phyloP scores from a whole-genome alignment of 2,329 filamentous ascomycete species.

The Talaromyces marneffei region DNA sequence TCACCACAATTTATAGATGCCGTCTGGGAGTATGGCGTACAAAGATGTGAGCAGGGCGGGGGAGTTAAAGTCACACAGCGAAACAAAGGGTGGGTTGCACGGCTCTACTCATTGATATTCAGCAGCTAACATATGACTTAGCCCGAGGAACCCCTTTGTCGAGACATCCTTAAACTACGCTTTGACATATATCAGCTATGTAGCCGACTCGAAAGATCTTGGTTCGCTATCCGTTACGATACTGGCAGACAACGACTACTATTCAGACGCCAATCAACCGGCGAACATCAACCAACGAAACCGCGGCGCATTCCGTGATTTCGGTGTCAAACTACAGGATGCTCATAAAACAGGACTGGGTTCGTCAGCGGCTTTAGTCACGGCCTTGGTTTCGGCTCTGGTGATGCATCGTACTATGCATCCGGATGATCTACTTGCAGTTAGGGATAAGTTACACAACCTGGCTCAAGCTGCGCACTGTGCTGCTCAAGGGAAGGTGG shows the following conservation, averaged over 20 bases:
- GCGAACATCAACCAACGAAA: conserved; percentile 29
- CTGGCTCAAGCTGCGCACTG: conserved; percentile 91
- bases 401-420: conserved; percentile 41
- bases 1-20: conserved; percentile 89
- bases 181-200: conserved; percentile 66
- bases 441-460: conserved; percentile 70
- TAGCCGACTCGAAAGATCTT: conserved; percentile 50
- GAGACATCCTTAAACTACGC: conserved; percentile 85
- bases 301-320: conserved; percentile 63
- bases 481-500: conserved; percentile 92
- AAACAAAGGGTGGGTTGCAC: conserved; percentile 30
- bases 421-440: conserved; percentile 41
- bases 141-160: conserved; percentile 73
- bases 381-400: conserved; percentile 60
- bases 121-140: conserved; percentile 23
- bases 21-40: conserved; percentile 80
- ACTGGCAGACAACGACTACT: conserved; percentile 94
- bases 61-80: conserved; percentile 73
- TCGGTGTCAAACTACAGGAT: conserved; percentile 65
- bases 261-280: conserved; percentile 61
- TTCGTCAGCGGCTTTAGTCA: conserved; percentile 90
- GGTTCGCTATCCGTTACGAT: conserved; percentile 72
- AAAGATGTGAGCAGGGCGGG: conserved; percentile 62
- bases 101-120: background rate
- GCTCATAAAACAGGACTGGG: conserved; percentile 96